Base-by-base conservation (phyloP, 2,329 filamentous ascomycete genomes). In the Diaporthe vaccinii region DNA sequence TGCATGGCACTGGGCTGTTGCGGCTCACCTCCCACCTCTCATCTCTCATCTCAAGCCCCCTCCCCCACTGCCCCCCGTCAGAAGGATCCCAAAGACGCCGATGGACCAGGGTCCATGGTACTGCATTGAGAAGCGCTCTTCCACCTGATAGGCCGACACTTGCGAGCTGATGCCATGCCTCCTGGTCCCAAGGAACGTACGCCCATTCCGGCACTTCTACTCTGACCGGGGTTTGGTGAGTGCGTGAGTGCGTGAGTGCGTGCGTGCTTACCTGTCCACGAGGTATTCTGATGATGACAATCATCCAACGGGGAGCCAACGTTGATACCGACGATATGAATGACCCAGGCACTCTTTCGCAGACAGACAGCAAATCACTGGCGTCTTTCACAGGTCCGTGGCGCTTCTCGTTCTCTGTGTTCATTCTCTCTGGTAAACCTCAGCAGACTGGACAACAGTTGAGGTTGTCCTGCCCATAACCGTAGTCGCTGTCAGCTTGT, bases 161-260 rank as follows among this genome's bases (percentile, higher is more conserved):
- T 51, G 44, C 61, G 41, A 67, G 61, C 61, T 49, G 59, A 65
- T 61, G 57, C 22, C 31, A 61, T 34, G 34, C 28, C 34, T 49
- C 44, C 44, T 49, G 1, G 44, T 3, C 41, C 41, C 15, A 44
- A 20, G 41, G 17, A 5, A 39, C 36, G 41, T 17, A 44, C 41
- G 15, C 17, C 41, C 20, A 36, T 59, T 12, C 17, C 12, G 28
- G 53, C 12, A 31, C 25, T 25, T 31, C 10, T 17, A 31, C 31
- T 34, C 15, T 58, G 55, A 58, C 55, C 17, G 5, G 53, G 53
- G 53, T 55, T 17, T 15, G 15, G 5, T 17, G 15, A 17, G 17
- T 57, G 53, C 28, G 5, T 28, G 53, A 28, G 10, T 10, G 28
- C 55, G 17, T 57, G 53, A 15, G 5, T 28, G 53, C 53, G 10